phyloP scores from a whole-genome alignment of 495 filamentous ascomycete genomes.

The Gamarada debralockiae region DNA sequence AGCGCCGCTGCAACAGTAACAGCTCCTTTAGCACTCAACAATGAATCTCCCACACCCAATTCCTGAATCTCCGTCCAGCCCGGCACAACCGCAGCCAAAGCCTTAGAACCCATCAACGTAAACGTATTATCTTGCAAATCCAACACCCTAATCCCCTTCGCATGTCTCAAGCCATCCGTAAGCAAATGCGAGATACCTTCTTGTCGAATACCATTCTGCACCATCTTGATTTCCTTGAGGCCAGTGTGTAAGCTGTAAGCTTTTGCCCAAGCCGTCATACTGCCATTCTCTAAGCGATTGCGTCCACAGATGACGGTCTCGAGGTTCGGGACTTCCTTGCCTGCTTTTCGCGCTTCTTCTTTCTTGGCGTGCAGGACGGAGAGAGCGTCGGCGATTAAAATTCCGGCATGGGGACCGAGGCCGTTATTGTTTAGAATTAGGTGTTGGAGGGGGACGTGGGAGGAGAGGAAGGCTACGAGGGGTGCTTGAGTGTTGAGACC shows the following conservation, averaged over 20 bases:
- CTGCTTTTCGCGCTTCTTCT: constrained; percentile 62
- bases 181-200: constrained; percentile 82
- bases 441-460: constrained; percentile 82
- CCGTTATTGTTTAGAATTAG: constrained; percentile 97
- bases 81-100: constrained; percentile 67
- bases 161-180: constrained; percentile 67
- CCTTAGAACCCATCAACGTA: constrained; percentile 72
- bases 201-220: constrained; percentile 94
- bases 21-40: constrained; percentile 77
- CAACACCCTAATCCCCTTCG: constrained; percentile 60
- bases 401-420: constrained; percentile 86
- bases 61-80: constrained; percentile 75
- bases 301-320: constrained; percentile 95
- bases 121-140: constrained; percentile 99
- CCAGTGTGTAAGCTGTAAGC: constrained; percentile 75
- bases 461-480: constrained; percentile 79
- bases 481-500: constrained; percentile 86
- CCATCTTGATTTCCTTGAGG: constrained; percentile 89
- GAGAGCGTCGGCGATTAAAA: constrained; percentile 77
- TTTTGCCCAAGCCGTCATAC: constrained; percentile 91
- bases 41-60: constrained; percentile 84
- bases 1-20: constrained; percentile 69
- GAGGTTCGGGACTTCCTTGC: constrained; percentile 68
- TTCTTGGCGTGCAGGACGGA: constrained; percentile 73
- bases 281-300: constrained; percentile 91